Conservation (phyloP, 1,284 basidiomycete genomes). For the Puccinia coronata region DNA sequence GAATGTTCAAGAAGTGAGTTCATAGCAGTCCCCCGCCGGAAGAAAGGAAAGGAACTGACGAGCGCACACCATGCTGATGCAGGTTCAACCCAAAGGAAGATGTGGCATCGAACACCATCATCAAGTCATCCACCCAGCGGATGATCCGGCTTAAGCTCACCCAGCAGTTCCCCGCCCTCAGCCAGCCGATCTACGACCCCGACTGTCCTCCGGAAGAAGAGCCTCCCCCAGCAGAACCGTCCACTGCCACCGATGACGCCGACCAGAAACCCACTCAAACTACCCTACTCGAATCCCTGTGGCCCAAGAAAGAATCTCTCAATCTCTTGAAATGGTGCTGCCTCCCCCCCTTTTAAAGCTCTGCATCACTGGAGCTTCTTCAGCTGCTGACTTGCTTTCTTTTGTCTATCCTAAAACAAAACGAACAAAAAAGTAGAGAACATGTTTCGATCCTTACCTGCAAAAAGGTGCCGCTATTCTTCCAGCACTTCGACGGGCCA, state of each 20-base stretch:
- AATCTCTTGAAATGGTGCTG: slow-evolving; percentile 92
- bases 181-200: slow-evolving; percentile 54
- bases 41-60: background rate
- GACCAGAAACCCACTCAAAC: slow-evolving; percentile 57
- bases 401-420: no score
- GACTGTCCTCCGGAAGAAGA: slow-evolving; percentile 57
- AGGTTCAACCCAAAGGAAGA: slow-evolving; percentile 85
- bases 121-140: slow-evolving; percentile 92
- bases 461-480: slow-evolving; percentile 82
- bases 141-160: slow-evolving; percentile 78
- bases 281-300: slow-evolving; percentile 76
- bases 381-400: background rate
- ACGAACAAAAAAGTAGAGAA: slow-evolving; percentile 74
- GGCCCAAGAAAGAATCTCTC: slow-evolving; percentile 97
- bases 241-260: background rate
- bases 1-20: slow-evolving; percentile 42
- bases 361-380: background rate
- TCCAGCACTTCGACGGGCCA: slow-evolving; percentile 95
- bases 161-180: slow-evolving; percentile 76
- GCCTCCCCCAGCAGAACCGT: slow-evolving; percentile 56
- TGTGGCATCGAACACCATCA: slow-evolving; percentile 85
- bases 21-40: no score
- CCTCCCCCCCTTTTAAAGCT: background rate
- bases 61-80: background rate
- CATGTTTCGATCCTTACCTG: slow-evolving; percentile 90